phyloP scores from a whole-genome alignment of 306 rosid species.

The Trifolium repens region DNA sequence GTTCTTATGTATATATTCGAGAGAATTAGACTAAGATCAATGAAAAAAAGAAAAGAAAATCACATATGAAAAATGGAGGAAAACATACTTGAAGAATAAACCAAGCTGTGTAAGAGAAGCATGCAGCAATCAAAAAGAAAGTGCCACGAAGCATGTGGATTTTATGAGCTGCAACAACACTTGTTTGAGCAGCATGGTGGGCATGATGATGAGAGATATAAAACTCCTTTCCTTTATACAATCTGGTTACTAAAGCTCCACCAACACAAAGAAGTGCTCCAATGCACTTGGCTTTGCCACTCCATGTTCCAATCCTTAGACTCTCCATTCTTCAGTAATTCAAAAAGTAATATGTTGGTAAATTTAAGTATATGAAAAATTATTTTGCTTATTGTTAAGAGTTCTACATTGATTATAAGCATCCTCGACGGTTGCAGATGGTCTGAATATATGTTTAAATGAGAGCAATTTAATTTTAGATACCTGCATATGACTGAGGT shows the following conservation, averaged over 20 bases:
- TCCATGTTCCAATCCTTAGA: conserved; percentile 34
- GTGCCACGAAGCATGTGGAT: conserved; percentile 62
- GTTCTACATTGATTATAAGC: too few species aligned
- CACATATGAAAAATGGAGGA: background rate
- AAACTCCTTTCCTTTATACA: conserved; percentile 61
- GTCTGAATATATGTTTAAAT: too few species aligned
- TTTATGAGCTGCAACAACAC: background rate
- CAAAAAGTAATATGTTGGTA: background rate
- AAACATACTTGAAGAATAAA: conserved; percentile 58
- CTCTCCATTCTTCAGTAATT: conserved; percentile 53
- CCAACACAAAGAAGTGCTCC: conserved; percentile 66
- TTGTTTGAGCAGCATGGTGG: background rate
- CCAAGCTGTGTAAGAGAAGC: conserved; percentile 61
- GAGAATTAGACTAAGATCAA: too few species aligned
- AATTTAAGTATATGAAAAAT: background rate
- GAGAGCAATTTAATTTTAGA: background rate
- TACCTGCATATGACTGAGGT: conserved; percentile 55
- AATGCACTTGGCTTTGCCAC: conserved; percentile 50
- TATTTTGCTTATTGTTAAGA: background rate
- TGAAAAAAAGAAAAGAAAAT: too few species aligned
- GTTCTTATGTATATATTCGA: too few species aligned
- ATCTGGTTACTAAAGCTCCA: conserved; percentile 54
- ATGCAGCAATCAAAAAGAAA: conserved; percentile 52
- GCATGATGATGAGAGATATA: conserved; percentile 35
- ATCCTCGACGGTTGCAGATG: too few species aligned